A percentile compares a stretch with the other conserved stretches of the same genome.
Evolutionary conservation across 305 asterid genomes (phyloP).

Genomic region (Salvia sclarea): DNA sequence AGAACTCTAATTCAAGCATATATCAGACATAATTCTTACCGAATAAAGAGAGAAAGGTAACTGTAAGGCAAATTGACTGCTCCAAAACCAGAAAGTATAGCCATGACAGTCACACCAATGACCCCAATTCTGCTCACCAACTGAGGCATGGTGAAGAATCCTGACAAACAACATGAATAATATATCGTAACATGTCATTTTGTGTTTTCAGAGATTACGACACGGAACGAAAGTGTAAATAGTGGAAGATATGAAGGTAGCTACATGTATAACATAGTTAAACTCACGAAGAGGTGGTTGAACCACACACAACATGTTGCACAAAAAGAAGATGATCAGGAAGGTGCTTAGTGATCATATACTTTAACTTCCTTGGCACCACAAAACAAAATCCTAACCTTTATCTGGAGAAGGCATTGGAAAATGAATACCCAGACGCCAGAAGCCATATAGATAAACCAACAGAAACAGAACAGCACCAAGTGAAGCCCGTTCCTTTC

Average conservation of each 20-base stretch:
- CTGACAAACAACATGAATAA: conserved; percentile 40
- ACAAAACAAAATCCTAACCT: conserved; percentile 47
- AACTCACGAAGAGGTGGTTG: conserved; percentile 8
- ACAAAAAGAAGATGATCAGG: neutral
- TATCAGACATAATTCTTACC: conserved; percentile 50
- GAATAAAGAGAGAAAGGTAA: conserved; percentile 88
- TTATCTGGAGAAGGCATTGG: conserved; percentile 99
- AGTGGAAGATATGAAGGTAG: conserved; percentile 11
- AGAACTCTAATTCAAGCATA: conserved; percentile 19
- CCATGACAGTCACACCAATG: conserved; percentile 95
- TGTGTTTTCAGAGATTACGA: conserved; percentile 1
- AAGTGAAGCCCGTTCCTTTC: conserved; percentile 83
- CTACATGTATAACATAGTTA: conserved; percentile 21
- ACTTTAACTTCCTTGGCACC: neutral
- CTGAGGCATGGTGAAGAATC: conserved; percentile 95
- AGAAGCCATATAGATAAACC: conserved; percentile 85
- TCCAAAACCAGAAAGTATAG: conserved; percentile 94
- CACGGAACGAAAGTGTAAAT: neutral
- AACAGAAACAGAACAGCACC: conserved; percentile 72
- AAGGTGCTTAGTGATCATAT: conserved; percentile 13
- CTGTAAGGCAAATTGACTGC: conserved; percentile 97
- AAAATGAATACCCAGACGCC: conserved; percentile 98
- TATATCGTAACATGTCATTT: neutral
- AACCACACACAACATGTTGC: neutral
- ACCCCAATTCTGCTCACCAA: conserved; percentile 97